phyloP scores from a whole-genome alignment of 2,329 filamentous ascomycete species.

The Penicillium sp. region DNA sequence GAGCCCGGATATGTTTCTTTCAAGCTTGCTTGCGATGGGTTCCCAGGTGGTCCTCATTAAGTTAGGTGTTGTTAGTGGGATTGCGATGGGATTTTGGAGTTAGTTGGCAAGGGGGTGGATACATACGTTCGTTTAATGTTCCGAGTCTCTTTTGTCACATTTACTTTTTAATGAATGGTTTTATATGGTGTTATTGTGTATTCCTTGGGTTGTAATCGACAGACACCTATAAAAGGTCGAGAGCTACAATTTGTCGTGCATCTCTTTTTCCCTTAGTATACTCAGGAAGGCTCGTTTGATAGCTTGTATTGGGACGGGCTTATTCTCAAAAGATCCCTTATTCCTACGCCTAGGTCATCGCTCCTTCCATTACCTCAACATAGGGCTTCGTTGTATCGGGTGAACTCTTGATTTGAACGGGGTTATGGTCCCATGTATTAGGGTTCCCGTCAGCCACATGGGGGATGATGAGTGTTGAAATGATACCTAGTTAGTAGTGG shows the following conservation, averaged over 20 bases:
- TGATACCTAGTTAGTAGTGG: too few species aligned
- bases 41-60: neutral
- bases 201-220: neutral
- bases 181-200: neutral
- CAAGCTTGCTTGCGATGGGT: slow-evolving; percentile 16
- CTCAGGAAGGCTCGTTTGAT: slow-evolving; percentile 5
- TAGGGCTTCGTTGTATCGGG: too few species aligned
- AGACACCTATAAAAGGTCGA: neutral
- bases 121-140: slow-evolving; percentile 1
- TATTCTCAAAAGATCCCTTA: too few species aligned
- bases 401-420: too few species aligned
- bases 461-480: too few species aligned
- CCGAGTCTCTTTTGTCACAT: neutral
- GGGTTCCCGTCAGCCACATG: too few species aligned
- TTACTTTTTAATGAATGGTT: neutral
- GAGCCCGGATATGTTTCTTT: slow-evolving; percentile 21
- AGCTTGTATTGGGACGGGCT: too few species aligned
- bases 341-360: too few species aligned
- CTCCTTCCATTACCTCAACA: too few species aligned
- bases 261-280: slow-evolving; percentile 7
- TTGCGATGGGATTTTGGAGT: neutral
- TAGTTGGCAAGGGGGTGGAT: neutral
- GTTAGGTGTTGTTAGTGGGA: neutral
- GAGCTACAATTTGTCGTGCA: too few species aligned
- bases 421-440: too few species aligned